Base-by-base conservation (phyloP, 257 asterid species). In the Nicotiana sylvestris region DNA sequence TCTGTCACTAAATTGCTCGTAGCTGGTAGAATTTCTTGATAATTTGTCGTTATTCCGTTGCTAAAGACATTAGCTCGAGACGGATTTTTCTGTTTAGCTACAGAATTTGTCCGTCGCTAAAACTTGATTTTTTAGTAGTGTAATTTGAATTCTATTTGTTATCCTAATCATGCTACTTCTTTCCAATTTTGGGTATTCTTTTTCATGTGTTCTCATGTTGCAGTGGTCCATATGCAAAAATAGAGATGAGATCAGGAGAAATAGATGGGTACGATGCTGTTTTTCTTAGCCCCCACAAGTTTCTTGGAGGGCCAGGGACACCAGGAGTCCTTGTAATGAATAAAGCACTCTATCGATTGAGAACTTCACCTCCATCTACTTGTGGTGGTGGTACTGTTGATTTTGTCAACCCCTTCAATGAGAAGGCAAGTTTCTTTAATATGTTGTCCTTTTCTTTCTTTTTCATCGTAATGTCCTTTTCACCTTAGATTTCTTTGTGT, bases 331-430 rank as follows among this genome's bases (percentile, higher is more conserved):
- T 93, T 17, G 49, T 93, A 17, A 89, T 93, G 88, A 88, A 80
- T 81, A 90, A 88, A 29, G 82, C 85, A 58, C 89, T 93, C 7
- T 93, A 93, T 62, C 85, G 66, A 12, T 87, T 93, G 80, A 87
- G 85, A 15, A 83, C 91, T 61, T 88, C 89, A 3, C 92, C 95
- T 9, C 96, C 97, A 21, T 92, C 96, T 0, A 93, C 95, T 9
- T 93, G 93, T 65, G 97, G 97, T 0, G 97, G 97, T 9, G 96
- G 96, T 35, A 93, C 91, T 10, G 95, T 93, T 55, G 82, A 89
- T 64, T 93, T 30, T 62, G 97, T 92, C 84, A 89, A 88, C 29
- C 72, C 86, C 56, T 86, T 57, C 79, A 72, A 82, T 51, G 89
- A 89, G 12, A 60, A 91, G 93, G 97, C 74, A 83, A 83, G 86